Base-by-base conservation (phyloP, 306 rosid genomes). In the Vigna hirtella region DNA sequence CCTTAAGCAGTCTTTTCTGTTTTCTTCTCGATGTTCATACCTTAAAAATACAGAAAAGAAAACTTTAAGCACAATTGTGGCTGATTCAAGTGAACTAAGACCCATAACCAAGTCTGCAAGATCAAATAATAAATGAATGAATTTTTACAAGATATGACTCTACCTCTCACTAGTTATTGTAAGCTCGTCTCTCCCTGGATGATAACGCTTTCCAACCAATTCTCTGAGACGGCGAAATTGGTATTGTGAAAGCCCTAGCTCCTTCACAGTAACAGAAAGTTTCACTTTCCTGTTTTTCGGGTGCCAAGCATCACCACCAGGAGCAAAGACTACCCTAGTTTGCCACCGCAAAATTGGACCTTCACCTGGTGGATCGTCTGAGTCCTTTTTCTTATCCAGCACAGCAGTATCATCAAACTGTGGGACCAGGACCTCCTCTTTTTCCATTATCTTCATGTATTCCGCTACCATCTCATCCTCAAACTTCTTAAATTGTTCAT, bases 231-330 rank as follows among this genome's bases (percentile, higher is more conserved):
- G 87, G 64, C 84, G 88, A 83, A 96, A 93, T 57, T 96, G 97
- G 85, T 90, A 74, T 77, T 88, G 88, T 73, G 98, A 93, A 79
- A 96, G 91, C 80, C 97, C 98, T 70, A 93, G 93, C 82, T 90
- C 99, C 87, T 93, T 93, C 18, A 96, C 98, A 0, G 97, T 93
- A 52, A 96, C 96, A 80, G 97, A 88, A 64, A 90, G 82, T 72
- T 93, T 95, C 83, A 95, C 98, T 87, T 89, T 89, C 82, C 99
- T 85, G 88, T 93, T 93, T 84, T 93, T 93, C 0, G 99, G 98
- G 78, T 91, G 99, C 99, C 99, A 93, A 30, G 99, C 95, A 90
- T 95, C 94, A 56, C 94, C 97, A 30, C 99, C 99, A 18, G 99
- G 98, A 80, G 91, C 89, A 88, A 96, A 90, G 73, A 96, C 98